Percentiles rank a stretch among this genome's conserved stretches.
Evolutionary conservation across 73 alveolate species (phyloP).

Genomic region (Urostyla sp.): DNA sequence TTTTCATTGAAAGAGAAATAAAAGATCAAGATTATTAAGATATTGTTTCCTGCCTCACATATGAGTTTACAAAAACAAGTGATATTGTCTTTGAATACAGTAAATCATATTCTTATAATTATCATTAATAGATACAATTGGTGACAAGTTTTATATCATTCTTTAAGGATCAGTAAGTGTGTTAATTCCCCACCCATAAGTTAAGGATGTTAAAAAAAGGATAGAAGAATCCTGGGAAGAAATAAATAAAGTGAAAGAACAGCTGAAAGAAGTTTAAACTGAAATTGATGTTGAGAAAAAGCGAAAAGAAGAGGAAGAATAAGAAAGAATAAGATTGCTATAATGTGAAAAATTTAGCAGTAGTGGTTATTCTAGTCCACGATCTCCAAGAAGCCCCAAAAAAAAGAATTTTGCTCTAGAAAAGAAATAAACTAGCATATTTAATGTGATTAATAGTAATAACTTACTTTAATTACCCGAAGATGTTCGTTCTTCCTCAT

Average conservation of each 20-base stretch:
- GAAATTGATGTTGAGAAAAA: slow-evolving; percentile 27
- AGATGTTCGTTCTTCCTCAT: too few species aligned
- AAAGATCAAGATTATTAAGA: slow-evolving; percentile 34
- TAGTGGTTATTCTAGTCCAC: too few species aligned
- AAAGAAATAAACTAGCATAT: too few species aligned
- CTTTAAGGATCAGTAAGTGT: slow-evolving; percentile 29
- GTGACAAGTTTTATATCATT: slow-evolving; percentile 43
- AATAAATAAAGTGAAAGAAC: background rate
- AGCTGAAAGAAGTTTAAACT: background rate
- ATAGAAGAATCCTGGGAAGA: background rate
- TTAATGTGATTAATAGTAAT: too few species aligned
- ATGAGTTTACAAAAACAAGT: slow-evolving; percentile 1
- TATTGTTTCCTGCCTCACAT: slow-evolving; percentile 24
- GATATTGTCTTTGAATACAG: slow-evolving; percentile 35
- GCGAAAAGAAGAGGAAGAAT: slow-evolving; percentile 1
- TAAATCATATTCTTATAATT: background rate
- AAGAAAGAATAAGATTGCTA: too few species aligned
- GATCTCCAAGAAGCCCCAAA: too few species aligned
- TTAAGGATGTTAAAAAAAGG: background rate
- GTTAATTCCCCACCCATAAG: background rate
- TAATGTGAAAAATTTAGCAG: too few species aligned
- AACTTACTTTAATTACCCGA: too few species aligned
- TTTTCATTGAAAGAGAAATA: slow-evolving; percentile 15
- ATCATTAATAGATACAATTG: background rate
- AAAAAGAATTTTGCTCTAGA: too few species aligned